phyloP scores from a whole-genome alignment of 495 filamentous ascomycete species.

The Extremus antarcticus region DNA sequence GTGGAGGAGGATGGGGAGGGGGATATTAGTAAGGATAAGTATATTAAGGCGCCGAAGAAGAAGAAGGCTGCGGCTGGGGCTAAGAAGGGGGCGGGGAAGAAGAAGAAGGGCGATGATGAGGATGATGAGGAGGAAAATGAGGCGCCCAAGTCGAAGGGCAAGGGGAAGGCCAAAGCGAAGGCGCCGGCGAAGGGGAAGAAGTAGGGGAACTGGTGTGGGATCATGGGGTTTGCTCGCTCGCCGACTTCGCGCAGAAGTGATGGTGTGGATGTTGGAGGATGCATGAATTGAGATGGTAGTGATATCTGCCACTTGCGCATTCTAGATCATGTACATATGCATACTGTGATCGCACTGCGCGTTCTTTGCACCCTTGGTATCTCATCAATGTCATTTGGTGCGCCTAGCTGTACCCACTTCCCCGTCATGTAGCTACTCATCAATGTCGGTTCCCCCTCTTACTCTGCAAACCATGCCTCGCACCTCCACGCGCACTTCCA shows the following conservation, averaged over 20 bases:
- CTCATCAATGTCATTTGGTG: no score
- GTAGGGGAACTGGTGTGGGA: neutral
- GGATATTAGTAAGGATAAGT: constrained; percentile 89
- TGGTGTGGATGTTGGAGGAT: no score
- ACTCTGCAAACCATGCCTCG: neutral
- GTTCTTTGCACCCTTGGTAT: no score
- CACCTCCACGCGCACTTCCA: neutral
- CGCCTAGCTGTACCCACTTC: no score
- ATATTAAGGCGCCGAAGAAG: constrained; percentile 70
- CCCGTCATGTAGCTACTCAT: neutral
- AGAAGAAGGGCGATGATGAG: constrained; percentile 38
- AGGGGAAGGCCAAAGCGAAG: constrained; percentile 20
- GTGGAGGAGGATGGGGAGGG: constrained; percentile 45
- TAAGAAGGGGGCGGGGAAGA: constrained; percentile 31
- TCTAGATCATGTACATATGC: no score
- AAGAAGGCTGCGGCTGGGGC: constrained; percentile 24
- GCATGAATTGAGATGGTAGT: no score
- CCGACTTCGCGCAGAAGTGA: no score
- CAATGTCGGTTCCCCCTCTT: neutral
- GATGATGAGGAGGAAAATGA: constrained; percentile 25
- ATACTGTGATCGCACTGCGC: no score
- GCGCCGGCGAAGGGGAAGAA: neutral
- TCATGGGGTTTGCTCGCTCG: neutral
- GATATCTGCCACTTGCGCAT: no score
- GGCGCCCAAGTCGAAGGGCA: constrained; percentile 14